Evolutionary conservation across 768 basidiomycete species (phyloP), one percentile per base, ranked within the genome.

Genomic region (Tylopilus felleus): DNA sequence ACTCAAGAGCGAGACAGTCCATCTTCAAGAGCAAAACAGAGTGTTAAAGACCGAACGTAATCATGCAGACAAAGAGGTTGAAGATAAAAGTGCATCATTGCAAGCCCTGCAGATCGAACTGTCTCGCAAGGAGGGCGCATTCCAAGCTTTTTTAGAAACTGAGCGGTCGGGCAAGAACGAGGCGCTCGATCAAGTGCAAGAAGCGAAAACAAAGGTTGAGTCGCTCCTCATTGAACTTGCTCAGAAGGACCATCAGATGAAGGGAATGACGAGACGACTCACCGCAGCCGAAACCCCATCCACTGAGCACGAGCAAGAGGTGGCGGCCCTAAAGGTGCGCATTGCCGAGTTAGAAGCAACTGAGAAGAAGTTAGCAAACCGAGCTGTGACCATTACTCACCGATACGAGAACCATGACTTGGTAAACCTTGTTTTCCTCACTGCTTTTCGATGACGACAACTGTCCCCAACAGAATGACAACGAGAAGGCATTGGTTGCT

Each of bases 401-500:
- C 74, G 82, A 54, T 81, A 83, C 51, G 64, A 77, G 49, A 63
- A 64, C 5, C 75, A 77, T 19, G 71, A 77, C 46, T 57, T 84
- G 75, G 83, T 83, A 60, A 53, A 70, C 65, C 47, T 23, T 41
- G 42, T 57, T 53, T 27, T 47, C 14, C 35, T 49, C 16, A 33
- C 38, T 52, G 35, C 33, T 49, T 8, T 54, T 43, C 14, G 50
- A 47, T 60, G 48, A 69, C 42, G 55, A 42, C 51, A 44, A 21
- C 42, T 4, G 13, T 35, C 23, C n/a, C 31, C 44, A 41, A 42
- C 42, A 84, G 82, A 76, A 71, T 38, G 75, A 78, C 47, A 60
- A 71, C 14, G 84, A 85, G 63, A 80, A 75, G 61, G 73, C 67
- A 5, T 74, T 85, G 44, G 76, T 80, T 8, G 66, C 74, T 48